Base-by-base conservation (phyloP, 164 flowering plant genomes). In the Macadamia tetraphylla region DNA sequence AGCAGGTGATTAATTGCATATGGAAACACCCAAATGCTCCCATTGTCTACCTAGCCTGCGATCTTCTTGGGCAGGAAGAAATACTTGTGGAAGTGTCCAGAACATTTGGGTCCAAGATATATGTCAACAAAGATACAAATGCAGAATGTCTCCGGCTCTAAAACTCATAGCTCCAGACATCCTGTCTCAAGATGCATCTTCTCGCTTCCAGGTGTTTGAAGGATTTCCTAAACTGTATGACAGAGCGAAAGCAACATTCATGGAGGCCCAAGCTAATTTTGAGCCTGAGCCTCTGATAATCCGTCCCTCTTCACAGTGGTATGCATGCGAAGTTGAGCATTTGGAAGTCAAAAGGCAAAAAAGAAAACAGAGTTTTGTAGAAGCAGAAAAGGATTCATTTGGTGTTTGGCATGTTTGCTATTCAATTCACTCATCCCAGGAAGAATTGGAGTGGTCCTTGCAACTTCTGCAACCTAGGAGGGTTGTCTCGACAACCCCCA, bases 331-430 rank as follows among this genome's bases (percentile, higher is more conserved):
- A 51, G 87, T 76, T 32, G 84, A 76, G 69, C 52, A 51, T 73
- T 70, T 79, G 6, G 76, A 76, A n/a, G 58, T 40, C 35, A 82
- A 77, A 60, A 76, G 46, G 66, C 76, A 58, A 43, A 75, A 49
- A 49, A 35, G 40, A 35, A 82, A 76, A 68, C 70, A 66, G 62
- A 84, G 77, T 72, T 67, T 77, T 29, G 73, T 70, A 32, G 82
- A 79, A 73, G 92, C 94, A 11, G 73, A 81, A 29, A 86, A 70
- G 77, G 98, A 88, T 63, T 69, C 79, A 55, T 85, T 69, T 85
- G 94, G 98, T 65, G 78, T 90, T 68, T 92, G 96, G 96, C 96
- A 92, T 75, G 88, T 90, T 18, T 92, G 98, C 73, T 92, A 84
- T 79, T 88, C 94, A 0, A 87, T 83, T 73, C 98, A 92, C 73